Percentiles rank a stretch among this genome's conserved stretches.
Conservation (phyloP, 2,329 filamentous ascomycete species). For the Fusarium paranaense region DNA sequence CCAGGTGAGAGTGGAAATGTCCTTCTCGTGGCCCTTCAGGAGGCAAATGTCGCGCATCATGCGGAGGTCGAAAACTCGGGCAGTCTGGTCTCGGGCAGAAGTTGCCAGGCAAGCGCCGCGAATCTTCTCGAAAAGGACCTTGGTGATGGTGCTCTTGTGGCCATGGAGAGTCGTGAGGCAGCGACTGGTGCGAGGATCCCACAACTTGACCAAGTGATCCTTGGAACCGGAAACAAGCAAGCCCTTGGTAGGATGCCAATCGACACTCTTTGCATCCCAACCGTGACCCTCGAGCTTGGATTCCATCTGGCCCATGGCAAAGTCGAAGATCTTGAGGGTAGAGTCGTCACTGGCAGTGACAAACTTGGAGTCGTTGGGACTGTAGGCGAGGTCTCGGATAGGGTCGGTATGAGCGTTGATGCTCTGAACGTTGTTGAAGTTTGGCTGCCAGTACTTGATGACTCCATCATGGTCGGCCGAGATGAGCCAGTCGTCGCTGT, state of each 20-base stretch:
- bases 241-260: slow-evolving; percentile 97
- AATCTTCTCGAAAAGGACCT: slow-evolving; percentile 88
- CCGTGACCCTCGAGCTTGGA: slow-evolving; percentile 90
- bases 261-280: slow-evolving; percentile 96
- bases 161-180: slow-evolving; percentile 95
- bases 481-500: slow-evolving; percentile 96
- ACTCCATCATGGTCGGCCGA: slow-evolving; percentile 95
- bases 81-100: slow-evolving; percentile 91
- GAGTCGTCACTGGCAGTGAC: slow-evolving; percentile 96
- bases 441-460: slow-evolving; percentile 98
- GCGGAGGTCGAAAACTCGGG: slow-evolving; percentile 91
- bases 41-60: slow-evolving; percentile 99
- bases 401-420: slow-evolving; percentile 92
- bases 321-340: slow-evolving; percentile 95
- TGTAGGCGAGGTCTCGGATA: slow-evolving; percentile 91
- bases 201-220: slow-evolving; percentile 96
- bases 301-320: slow-evolving; percentile 86
- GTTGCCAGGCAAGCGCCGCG: slow-evolving; percentile 89
- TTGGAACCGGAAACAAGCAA: slow-evolving; percentile 96
- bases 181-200: slow-evolving; percentile 93
- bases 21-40: slow-evolving; percentile 94
- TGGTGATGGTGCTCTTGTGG: slow-evolving; percentile 97
- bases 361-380: slow-evolving; percentile 94
- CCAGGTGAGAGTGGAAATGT: slow-evolving; percentile 92
- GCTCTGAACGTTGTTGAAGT: slow-evolving; percentile 98